phyloP scores from a whole-genome alignment of 73 alveolate genomes.

The Effrenium voratum region DNA sequence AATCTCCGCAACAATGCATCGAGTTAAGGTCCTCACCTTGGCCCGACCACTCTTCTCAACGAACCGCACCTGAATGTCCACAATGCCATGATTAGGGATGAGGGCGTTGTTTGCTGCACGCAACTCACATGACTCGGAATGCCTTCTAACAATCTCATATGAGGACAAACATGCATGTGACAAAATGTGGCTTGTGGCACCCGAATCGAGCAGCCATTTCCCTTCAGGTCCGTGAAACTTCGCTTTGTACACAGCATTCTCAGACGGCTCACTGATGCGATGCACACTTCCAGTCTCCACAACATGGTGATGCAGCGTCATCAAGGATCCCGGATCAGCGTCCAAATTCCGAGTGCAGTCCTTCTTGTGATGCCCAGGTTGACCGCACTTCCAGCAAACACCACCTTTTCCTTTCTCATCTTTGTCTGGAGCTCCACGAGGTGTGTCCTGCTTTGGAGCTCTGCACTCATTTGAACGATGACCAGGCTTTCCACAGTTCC shows the following conservation, averaged over 20 bases:
- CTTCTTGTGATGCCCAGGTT: background rate
- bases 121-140: background rate
- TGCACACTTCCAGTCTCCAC: background rate
- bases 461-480: background rate
- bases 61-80: background rate
- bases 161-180: background rate
- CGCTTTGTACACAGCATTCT: background rate
- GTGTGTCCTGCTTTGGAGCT: background rate
- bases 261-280: background rate
- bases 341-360: background rate
- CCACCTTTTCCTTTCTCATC: too few species aligned
- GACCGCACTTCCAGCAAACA: background rate
- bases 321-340: background rate
- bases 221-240: background rate
- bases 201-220: background rate
- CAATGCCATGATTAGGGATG: background rate
- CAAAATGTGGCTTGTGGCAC: background rate
- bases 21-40: background rate
- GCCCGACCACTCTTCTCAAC: background rate
- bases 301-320: background rate
- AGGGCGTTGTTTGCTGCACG: background rate
- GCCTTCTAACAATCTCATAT: background rate
- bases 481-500: background rate
- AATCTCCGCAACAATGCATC: constrained; percentile 10
- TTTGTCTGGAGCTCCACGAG: background rate